These are phyloP conservation scores for Protomyces arabidopsidicola DNA, from an alignment of 1,139 yeast species.

Conservation along the genomic window DNA sequence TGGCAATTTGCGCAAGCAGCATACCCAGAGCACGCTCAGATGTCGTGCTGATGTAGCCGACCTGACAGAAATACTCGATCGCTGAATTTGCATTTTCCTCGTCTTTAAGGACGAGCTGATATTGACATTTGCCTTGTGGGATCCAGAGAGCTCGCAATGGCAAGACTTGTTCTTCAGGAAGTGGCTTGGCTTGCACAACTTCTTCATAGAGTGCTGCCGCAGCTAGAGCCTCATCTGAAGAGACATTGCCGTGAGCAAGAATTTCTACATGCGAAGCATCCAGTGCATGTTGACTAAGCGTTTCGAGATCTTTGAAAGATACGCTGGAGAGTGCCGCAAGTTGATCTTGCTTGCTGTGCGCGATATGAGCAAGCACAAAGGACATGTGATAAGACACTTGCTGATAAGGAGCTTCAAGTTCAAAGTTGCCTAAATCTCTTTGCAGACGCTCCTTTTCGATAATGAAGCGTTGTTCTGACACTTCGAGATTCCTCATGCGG, in stretches of 20 bases:
- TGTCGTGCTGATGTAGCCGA: conserved; percentile 49
- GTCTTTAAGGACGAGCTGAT: conserved; percentile 56
- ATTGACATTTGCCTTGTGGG: conserved; percentile 35
- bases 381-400: conserved; percentile 65
- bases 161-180: neutral
- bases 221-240: conserved; percentile 51
- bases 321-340: conserved; percentile 50
- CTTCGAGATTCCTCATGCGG: conserved; percentile 51
- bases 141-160: conserved; percentile 14
- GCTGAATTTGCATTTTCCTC: conserved; percentile 75
- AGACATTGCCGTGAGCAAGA: conserved; percentile 74
- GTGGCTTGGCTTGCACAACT: conserved; percentile 36
- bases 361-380: conserved; percentile 62
- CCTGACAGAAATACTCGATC: conserved; percentile 69
- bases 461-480: conserved; percentile 55
- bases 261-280: conserved; percentile 58
- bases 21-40: conserved; percentile 52
- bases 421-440: conserved; percentile 64
- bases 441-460: conserved; percentile 59
- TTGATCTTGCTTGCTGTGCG: conserved; percentile 63
- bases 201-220: conserved; percentile 46
- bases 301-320: conserved; percentile 49
- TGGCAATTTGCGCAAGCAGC: conserved; percentile 63
- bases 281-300: conserved; percentile 47
- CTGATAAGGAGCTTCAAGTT: conserved; percentile 63